These are phyloP conservation scores for Oryza brachyantha DNA, from an alignment of 176 grass and related monocot species.

Conservation along the genomic window DNA sequence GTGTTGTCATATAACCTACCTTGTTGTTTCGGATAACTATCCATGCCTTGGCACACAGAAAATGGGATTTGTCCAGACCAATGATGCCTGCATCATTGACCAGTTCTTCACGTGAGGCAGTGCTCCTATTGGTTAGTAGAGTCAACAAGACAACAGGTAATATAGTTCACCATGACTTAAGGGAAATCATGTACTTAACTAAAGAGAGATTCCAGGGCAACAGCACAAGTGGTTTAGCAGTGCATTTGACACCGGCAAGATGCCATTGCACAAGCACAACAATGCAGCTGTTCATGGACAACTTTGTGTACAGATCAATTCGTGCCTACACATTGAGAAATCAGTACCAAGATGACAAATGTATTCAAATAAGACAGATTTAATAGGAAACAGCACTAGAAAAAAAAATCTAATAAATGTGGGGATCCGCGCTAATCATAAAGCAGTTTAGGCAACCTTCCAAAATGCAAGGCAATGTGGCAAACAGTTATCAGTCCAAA, in stretches of 20 bases:
- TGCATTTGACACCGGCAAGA: neutral
- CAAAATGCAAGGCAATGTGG: neutral
- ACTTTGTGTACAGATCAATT: neutral
- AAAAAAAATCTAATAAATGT: neutral
- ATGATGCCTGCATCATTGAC: neutral
- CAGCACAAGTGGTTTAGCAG: neutral
- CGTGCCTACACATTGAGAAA: neutral
- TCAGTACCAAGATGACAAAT: neutral
- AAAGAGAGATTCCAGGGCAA: neutral
- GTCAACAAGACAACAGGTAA: conserved; percentile 1
- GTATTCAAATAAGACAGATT: neutral
- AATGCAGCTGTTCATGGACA: neutral
- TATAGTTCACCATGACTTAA: neutral
- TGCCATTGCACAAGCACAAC: conserved; percentile 1
- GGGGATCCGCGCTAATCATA: neutral
- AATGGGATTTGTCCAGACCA: neutral
- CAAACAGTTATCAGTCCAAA: neutral
- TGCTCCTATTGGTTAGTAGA: neutral
- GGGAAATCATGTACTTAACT: neutral
- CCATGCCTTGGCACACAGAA: neutral
- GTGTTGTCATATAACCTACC: neutral
- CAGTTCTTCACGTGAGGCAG: neutral
- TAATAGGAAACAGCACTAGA: neutral
- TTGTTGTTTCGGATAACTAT: neutral
- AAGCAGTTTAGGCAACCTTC: neutral